Percentiles rank a stretch among this genome's conserved stretches.
Conservation (phyloP, 108 stramenopile species). For the Mediolabrus comicus region DNA sequence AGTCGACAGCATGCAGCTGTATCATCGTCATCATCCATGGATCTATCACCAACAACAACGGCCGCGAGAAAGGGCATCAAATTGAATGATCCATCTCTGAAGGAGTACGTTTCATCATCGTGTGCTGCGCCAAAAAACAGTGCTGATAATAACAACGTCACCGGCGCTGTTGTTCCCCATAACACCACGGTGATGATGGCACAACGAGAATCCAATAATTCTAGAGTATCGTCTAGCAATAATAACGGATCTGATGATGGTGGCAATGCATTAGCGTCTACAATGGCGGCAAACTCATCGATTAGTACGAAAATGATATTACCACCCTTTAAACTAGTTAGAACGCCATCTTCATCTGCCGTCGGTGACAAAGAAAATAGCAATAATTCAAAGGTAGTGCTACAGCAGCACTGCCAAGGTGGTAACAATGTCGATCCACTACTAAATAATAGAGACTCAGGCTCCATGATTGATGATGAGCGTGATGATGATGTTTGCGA, state of each 20-base stretch:
- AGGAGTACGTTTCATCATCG: not conserved
- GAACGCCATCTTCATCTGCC: not conserved
- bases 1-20: not conserved
- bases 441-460: not conserved
- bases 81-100: constrained; percentile 2
- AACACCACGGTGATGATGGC: not conserved
- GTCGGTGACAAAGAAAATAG: not conserved
- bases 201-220: not conserved
- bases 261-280: not conserved
- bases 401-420: too few species aligned
- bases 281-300: not conserved
- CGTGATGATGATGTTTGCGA: too few species aligned
- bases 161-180: not conserved
- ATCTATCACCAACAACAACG: constrained; percentile 6
- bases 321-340: not conserved
- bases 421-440: not conserved
- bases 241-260: not conserved
- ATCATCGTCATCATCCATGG: not conserved
- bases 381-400: not conserved
- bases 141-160: not conserved
- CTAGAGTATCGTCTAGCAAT: not conserved
- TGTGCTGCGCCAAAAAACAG: not conserved
- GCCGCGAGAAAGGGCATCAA: constrained; percentile 3
- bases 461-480: not conserved
- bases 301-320: too few species aligned